Conservation (phyloP, 352 stramenopile species). For the Globisporangium nodosum region DNA sequence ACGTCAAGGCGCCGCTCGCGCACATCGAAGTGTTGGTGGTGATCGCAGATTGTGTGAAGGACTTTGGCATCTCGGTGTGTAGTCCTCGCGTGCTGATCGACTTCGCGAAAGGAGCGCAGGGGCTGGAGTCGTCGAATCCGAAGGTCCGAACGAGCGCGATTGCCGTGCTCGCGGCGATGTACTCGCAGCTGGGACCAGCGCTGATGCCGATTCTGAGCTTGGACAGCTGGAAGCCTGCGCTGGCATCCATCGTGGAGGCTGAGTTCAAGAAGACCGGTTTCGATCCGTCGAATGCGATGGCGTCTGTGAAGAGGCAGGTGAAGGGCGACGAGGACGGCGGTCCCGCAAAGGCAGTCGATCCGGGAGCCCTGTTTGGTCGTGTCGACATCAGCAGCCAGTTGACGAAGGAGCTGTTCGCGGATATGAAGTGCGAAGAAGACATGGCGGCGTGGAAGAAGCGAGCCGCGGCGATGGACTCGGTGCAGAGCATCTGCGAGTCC, state of each 20-base stretch:
- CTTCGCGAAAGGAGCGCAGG: conserved; percentile 63
- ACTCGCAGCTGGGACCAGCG: conserved; percentile 75
- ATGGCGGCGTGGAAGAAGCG: conserved; percentile 85
- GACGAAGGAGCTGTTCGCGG: conserved; percentile 80
- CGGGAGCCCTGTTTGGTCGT: conserved; percentile 61
- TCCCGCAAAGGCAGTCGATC: conserved; percentile 27
- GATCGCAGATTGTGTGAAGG: conserved; percentile 58
- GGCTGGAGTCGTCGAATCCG: conserved; percentile 73
- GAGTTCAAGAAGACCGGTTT: conserved; percentile 84
- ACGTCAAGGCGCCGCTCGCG: conserved; percentile 72
- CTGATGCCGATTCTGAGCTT: conserved; percentile 75
- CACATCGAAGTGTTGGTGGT: conserved; percentile 68
- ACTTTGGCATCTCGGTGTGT: conserved; percentile 72
- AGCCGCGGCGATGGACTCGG: conserved; percentile 68
- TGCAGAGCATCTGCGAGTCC: conserved; percentile 73
- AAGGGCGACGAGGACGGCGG: conserved; percentile 55
- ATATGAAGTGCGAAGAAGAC: conserved; percentile 84
- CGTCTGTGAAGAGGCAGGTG: conserved; percentile 58
- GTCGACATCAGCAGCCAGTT: conserved; percentile 75
- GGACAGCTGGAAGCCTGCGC: conserved; percentile 79
- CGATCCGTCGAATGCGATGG: conserved; percentile 48
- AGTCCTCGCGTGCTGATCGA: conserved; percentile 71
- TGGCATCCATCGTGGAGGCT: conserved; percentile 64
- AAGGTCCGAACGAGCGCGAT: conserved; percentile 72
- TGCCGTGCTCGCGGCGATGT: conserved; percentile 69